Evolutionary conservation across 257 asterid genomes (phyloP), one percentile per base, ranked within the genome.

Genomic region (Solanum infundibuliforme): DNA sequence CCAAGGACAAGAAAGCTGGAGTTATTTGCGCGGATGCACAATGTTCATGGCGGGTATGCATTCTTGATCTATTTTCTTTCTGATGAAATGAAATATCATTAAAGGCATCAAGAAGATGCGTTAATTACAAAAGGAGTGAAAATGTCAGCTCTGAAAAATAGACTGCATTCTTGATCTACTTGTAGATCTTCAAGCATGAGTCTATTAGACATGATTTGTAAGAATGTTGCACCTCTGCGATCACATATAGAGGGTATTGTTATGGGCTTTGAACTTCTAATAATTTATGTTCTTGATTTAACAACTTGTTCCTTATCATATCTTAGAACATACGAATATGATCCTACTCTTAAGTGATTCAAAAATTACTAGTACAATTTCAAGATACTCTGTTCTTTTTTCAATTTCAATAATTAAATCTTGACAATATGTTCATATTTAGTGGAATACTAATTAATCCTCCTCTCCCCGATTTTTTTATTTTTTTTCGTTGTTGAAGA

Each of bases 1-100:
- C 99, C 99, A 29, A 90, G 98, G 91, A 95, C 99, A 69, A 94
- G 99, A 91, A 97, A 97, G 92, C 93, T 97, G 92, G 99, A 97
- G 94, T 89, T 97, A 92, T 97, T 97, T 91, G 99, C 99, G 18
- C 92, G 99, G 93, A 92, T 94, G 98, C 98, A 97, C 92, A 97
- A 95, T 41, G 95, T 92, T 66, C 98, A 97, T 84, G 92, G 96
- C 43, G 99, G 99, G 99, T 97, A 95, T 89, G 92, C 60, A 86
- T 89, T 89, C 90, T 91, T 81, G 69, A 72, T 85, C 86, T 29
- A 83, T 43, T 74, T 68, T 65, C 27, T 25, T 65, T 66, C 8
- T 12, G 32, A 10, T 25, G 71, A 11, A 66, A 14, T 66, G 73
- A 12, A 66, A 66, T 66, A 25, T 27, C 74, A 12, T 66, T 12